Percentiles rank a stretch among this genome's conserved stretches.
These are phyloP conservation scores for Sporothrix schenckii DNA, from an alignment of 2,329 filamentous ascomycete species.

Conservation along the genomic window DNA sequence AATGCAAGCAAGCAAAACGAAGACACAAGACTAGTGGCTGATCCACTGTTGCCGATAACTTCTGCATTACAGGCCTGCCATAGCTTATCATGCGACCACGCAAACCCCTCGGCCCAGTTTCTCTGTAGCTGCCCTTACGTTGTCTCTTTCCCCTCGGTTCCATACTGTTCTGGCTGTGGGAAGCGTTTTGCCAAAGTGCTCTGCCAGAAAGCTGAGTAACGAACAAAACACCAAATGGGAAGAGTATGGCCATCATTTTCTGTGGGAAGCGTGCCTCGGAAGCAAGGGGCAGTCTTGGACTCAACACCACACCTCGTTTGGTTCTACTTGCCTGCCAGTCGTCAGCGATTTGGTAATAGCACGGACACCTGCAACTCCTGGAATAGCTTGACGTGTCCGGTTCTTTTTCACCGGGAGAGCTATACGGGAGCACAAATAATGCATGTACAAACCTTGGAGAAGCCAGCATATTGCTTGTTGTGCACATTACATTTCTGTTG, in stretches of 20 bases:
- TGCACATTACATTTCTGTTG: not conserved
- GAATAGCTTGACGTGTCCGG: too few species aligned
- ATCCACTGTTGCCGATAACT: constrained; percentile 20
- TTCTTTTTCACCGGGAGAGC: not conserved
- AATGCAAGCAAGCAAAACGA: constrained; percentile 6
- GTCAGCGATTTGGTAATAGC: too few species aligned
- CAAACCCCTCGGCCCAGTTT: not conserved
- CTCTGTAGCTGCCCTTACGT: too few species aligned
- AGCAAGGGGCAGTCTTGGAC: constrained; percentile 12
- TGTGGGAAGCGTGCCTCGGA: not conserved
- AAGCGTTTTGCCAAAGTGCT: not conserved
- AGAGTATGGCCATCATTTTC: not conserved
- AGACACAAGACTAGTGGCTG: constrained; percentile 13
- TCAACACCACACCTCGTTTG: not conserved
- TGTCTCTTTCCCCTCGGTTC: not conserved
- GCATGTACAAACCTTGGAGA: not conserved
- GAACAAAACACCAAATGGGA: not conserved
- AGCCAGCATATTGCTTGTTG: not conserved
- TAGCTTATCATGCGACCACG: constrained; percentile 25
- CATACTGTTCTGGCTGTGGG: not conserved
- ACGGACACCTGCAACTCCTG: not conserved
- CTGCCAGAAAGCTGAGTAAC: constrained; percentile 24
- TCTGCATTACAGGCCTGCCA: constrained; percentile 21
- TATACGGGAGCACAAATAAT: constrained; percentile 11
- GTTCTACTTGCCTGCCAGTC: not conserved